Evolutionary conservation across 306 rosid species (phyloP).

Genomic region (Elaeagnus macrophylla): DNA sequence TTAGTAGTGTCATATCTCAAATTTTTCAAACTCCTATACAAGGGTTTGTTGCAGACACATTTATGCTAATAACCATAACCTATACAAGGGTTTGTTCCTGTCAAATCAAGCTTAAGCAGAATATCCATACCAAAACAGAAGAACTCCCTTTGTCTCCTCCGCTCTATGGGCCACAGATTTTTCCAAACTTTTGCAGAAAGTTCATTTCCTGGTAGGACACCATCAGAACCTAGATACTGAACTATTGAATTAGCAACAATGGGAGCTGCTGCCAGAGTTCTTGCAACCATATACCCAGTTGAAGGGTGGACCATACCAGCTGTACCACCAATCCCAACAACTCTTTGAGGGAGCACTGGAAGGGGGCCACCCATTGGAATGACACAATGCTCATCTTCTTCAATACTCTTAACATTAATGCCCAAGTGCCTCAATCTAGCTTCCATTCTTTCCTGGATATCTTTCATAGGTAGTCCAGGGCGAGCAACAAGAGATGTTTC

Average conservation of each 20-base stretch:
- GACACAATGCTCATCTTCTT: constrained; percentile 91
- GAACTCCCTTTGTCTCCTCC: constrained; percentile 94
- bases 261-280: constrained; percentile 95
- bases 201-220: constrained; percentile 42
- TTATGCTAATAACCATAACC: no score
- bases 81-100: no score
- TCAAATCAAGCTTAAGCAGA: constrained; percentile 85
- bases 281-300: constrained; percentile 97
- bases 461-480: constrained; percentile 76
- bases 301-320: constrained; percentile 99
- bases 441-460: constrained; percentile 88
- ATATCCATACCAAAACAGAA: constrained; percentile 98
- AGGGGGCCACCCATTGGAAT: constrained; percentile 99
- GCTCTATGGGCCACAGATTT: constrained; percentile 83
- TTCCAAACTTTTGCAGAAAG: constrained; percentile 73
- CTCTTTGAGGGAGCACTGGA: constrained; percentile 89
- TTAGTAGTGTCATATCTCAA: no score
- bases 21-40: no score
- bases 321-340: constrained; percentile 94
- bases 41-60: no score
- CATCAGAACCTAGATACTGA: constrained; percentile 52
- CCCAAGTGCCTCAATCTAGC: constrained; percentile 83
- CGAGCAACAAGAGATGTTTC: constrained; percentile 94
- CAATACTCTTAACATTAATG: constrained; percentile 79
- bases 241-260: constrained; percentile 79